Evolutionary conservation across 2,329 filamentous ascomycete genomes (phyloP).

Genomic region (Fusarium oxysporum): DNA sequence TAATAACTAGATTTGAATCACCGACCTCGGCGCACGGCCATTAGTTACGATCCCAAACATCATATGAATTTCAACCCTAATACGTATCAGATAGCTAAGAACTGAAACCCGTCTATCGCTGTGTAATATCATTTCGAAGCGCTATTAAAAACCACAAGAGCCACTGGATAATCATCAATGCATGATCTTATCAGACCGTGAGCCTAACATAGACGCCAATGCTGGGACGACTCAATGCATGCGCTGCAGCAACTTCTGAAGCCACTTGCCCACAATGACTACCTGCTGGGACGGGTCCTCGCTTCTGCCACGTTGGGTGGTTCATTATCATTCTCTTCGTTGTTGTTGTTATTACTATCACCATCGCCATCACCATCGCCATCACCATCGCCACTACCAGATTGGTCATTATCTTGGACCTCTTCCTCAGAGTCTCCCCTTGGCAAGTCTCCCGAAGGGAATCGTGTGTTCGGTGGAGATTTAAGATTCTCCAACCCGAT

Average conservation of each 20-base stretch:
- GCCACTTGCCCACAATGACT: background rate
- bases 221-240: background rate
- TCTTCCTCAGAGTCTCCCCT: background rate
- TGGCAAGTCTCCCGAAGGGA: background rate
- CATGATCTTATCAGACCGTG: background rate
- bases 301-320: background rate
- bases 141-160: background rate
- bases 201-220: background rate
- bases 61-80: background rate
- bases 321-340: background rate
- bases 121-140: background rate
- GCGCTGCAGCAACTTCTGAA: background rate
- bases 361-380: background rate
- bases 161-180: background rate
- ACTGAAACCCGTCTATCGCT: conserved; percentile 5
- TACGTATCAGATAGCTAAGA: conserved; percentile 1
- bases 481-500: too few species aligned
- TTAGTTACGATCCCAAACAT: background rate
- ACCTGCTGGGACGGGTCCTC: background rate
- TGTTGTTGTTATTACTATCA: background rate
- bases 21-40: background rate
- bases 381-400: background rate
- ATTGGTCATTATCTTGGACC: background rate
- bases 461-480: background rate
- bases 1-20: background rate